phyloP scores from a whole-genome alignment of 2,329 filamentous ascomycete species.

The Penicillium digitatum region DNA sequence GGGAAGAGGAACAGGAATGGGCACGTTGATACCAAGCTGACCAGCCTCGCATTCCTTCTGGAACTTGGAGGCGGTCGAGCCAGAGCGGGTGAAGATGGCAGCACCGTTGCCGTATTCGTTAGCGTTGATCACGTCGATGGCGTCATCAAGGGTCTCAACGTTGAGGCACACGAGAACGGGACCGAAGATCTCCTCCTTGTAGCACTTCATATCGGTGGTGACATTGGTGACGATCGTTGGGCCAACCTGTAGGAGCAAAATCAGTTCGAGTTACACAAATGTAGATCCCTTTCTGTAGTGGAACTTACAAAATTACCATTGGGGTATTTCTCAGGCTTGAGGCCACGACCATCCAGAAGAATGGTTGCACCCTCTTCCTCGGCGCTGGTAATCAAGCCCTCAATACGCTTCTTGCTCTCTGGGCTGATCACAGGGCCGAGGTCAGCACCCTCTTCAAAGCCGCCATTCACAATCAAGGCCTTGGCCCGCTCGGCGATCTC shows the following conservation, averaged over 20 bases:
- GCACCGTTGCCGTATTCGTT: conserved; percentile 67
- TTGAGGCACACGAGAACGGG: conserved; percentile 62
- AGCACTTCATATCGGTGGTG: conserved; percentile 63
- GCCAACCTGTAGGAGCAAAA: conserved; percentile 46
- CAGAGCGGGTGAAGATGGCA: conserved; percentile 62
- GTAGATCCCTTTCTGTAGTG: not conserved
- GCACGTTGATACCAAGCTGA: conserved; percentile 64
- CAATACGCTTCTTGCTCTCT: conserved; percentile 60
- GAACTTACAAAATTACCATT: conserved; percentile 61
- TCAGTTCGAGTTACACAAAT: not conserved
- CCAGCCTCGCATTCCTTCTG: conserved; percentile 64
- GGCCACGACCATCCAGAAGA: conserved; percentile 58
- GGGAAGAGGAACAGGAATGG: conserved; percentile 59
- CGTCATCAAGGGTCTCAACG: conserved; percentile 58
- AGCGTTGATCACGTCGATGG: conserved; percentile 60
- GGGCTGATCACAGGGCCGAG: conserved; percentile 63
- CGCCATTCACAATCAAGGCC: conserved; percentile 57
- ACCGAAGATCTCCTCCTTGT: conserved; percentile 64
- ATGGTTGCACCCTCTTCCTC: conserved; percentile 63
- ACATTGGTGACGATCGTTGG: conserved; percentile 64
- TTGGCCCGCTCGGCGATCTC: conserved; percentile 62
- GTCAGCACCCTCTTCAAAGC: conserved; percentile 60
- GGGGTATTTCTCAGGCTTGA: conserved; percentile 60
- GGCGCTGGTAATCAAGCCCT: conserved; percentile 57
- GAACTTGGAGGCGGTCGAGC: conserved; percentile 58